Base-by-base conservation (phyloP, 805 yeast genomes). In the Candida tibetensis region DNA sequence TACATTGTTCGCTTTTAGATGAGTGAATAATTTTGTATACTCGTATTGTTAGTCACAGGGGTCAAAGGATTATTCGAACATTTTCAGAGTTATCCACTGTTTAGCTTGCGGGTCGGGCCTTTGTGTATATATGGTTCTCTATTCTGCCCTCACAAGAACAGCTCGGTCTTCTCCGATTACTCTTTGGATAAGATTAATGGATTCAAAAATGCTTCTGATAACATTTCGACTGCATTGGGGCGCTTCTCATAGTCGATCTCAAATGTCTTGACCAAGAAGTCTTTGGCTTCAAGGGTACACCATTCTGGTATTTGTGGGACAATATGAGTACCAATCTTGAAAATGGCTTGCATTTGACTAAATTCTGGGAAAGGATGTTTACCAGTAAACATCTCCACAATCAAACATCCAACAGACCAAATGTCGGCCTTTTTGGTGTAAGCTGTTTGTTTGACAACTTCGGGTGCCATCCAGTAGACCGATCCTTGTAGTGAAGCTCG, bases 401-500 rank as follows among this genome's bases (percentile, higher is more conserved):
- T 77, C 17, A 93, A 73, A 59, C 98, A 93, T 0, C 98, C 99
- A 7, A 95, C 83, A 0, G 96, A 87, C 99, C 99, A 93, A 17
- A 93, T 88, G 58, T 93, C 99, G 0, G 96, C 95, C 60, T 87
- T 88, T 27, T 84, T 81, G 1, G 98, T 91, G 37, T 91, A 86
- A 0, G 89, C 86, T 2, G 86, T 82, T 55, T 90, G 97, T 52
- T 89, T 87, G 13, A 93, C 98, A 6, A 93, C 98, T 58, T 93
- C 99, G 0, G 99, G 99, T 0, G 99, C 98, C 99, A 93, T 93
- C 98, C 99, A 93, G 56, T 83, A 93, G 0, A 91, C 71, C 31
- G 96, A 87, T 0, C 99, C 99, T 61, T 91, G 97, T 37, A 88
- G 64, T 0, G 96, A 88, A 2, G 86, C 90, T 30, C 97, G 75